Base-by-base conservation (phyloP, 768 basidiomycete genomes). In the Mycena alexandri region DNA sequence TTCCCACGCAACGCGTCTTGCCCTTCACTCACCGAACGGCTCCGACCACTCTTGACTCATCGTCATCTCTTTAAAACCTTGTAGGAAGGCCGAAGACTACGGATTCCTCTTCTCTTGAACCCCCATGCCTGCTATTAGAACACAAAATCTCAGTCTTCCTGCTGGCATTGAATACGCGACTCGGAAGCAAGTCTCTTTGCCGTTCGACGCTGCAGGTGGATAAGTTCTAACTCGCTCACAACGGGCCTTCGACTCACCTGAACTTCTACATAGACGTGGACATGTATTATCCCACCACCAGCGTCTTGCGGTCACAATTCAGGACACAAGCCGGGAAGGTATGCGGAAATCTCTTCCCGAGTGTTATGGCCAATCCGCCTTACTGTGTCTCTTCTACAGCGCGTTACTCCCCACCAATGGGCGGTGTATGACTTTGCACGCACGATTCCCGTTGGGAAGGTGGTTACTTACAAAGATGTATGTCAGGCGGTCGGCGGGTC, bases 401-500 rank as follows among this genome's bases (percentile, higher is more conserved):
- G 74, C 56, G 55, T 89, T 34, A 86, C 87, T 25, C 70, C 78
- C 3, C 83, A 89, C 72, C 87, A 86, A 67, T 90, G 88, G 89
- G 84, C 80, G 12, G 87, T 89, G 0, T 90, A 90, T 59, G 89
- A 90, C 71, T 84, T 84, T 64, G 73, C 81, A 6, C 71, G 76
- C 44, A 82, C 77, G 1, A 86, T 89, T 25, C 88, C 88, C 0
- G 68, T 54, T 0, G 88, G 88, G 1, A 84, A 80, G 46, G 85
- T 90, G 1, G 81, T 82, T 22, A 90, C 88, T 1, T 90, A 90
- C 70, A 88, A 88, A 65, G 80, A 83, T 25, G 79, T 90, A 21
- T 83, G 83, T 38, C 65, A 72, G 1, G 83, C 83, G 9, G 77
- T 88, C 3, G 86, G 88, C 1, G 89, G 89, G 13, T 90, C 89